Base-by-base conservation (phyloP, 2,329 filamentous ascomycete genomes). In the Diaporthe capsici region DNA sequence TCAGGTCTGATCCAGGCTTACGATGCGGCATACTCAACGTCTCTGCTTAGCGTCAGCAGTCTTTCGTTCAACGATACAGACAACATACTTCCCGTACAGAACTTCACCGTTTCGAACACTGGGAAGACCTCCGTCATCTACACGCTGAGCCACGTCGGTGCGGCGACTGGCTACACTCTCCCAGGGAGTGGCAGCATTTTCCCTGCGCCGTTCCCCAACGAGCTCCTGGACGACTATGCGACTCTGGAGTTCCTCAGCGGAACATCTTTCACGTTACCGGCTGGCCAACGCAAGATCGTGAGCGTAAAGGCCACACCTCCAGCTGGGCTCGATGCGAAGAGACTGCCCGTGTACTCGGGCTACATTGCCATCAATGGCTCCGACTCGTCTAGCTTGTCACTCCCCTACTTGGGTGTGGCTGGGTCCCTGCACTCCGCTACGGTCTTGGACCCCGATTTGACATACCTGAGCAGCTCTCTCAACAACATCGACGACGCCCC, bases 41-140 rank as follows among this genome's bases (percentile, higher is more conserved):
- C 88, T 2, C 79, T 90, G 17, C 83, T 93, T 28, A 88, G 87
- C 78, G 87, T 86, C 13, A 89, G 89, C n/a, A 90, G 88, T 81
- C 82, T 93, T 20, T 87, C 89, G 4, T 92, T 93, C 83, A 93
- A 93, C 80, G 91, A 93, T 81, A 91, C 90, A 0, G 89, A 90
- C 77, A 81, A 92, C 84, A 88, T 91, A 77, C 81, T 81, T 61
- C 81, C 84, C 15, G 84, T 83, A 2, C 83, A 87, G 58, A 87
- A 87, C 77, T 91, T 93, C 80, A 87, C 85, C 53, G 85, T 93
- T 78, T 86, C 82, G 79, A 93, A 93, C 84, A 84, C 84, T 7
- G 89, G 88, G 61, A 82, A 82, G 22, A 83, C 85, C 34, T 81
- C 84, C 0, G 81, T 91, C 68, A 88, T 87, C 8, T 92, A 91